Evolutionary conservation across 2,329 filamentous ascomycete species (phyloP).

Genomic region (Ophiocordyceps robertsii): DNA sequence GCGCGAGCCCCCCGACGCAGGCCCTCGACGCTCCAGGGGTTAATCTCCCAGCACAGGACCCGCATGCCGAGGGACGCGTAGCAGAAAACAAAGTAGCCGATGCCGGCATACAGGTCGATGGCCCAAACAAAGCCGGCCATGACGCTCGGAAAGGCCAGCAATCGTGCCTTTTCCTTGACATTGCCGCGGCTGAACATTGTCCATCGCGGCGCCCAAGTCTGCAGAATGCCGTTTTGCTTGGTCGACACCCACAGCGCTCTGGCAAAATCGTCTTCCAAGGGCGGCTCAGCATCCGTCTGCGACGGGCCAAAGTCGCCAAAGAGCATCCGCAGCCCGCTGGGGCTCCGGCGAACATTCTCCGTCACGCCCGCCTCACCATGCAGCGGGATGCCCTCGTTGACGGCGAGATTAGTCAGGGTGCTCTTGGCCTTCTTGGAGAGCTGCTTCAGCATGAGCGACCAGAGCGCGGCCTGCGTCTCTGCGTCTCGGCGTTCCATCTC

Average conservation of each 20-base stretch:
- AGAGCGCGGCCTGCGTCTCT: conserved; percentile 23
- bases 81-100: conserved; percentile 85
- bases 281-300: conserved; percentile 9
- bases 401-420: conserved; percentile 40
- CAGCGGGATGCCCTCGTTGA: conserved; percentile 48
- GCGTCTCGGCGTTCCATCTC: conserved; percentile 16
- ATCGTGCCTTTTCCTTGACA: conserved; percentile 70
- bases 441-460: conserved; percentile 31
- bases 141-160: conserved; percentile 37
- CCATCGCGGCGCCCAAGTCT: conserved; percentile 78
- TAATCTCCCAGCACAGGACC: conserved; percentile 82
- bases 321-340: conserved; percentile 54
- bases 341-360: conserved; percentile 63
- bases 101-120: conserved; percentile 81
- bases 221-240: conserved; percentile 64
- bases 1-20: conserved; percentile 58
- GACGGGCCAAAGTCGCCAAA: conserved; percentile 60
- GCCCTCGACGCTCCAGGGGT: conserved; percentile 77
- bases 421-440: conserved; percentile 28
- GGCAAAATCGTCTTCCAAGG: conserved; percentile 40
- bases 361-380: conserved; percentile 14
- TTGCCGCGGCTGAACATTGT: conserved; percentile 95
- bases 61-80: conserved; percentile 60
- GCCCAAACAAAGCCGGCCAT: conserved; percentile 29
- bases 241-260: conserved; percentile 66